Percentiles rank a stretch among this genome's conserved stretches.
Evolutionary conservation across 352 stramenopile genomes (phyloP).

Genomic region (Globisporangium nagaii): DNA sequence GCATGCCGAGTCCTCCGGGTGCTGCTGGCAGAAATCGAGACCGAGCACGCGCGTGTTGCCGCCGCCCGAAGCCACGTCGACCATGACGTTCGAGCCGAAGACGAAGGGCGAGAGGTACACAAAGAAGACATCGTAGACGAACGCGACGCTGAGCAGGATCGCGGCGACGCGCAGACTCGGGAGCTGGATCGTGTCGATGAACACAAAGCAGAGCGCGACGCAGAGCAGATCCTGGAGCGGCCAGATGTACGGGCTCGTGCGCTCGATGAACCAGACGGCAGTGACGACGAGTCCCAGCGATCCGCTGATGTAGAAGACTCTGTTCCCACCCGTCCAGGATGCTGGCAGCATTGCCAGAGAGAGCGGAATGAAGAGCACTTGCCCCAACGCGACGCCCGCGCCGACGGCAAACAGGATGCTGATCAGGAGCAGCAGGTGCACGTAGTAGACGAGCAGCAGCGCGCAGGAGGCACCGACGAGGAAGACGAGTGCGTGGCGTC

Average conservation of each 20-base stretch:
- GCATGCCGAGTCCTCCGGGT: constrained; percentile 41
- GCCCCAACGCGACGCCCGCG: constrained; percentile 34
- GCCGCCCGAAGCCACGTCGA: constrained; percentile 89
- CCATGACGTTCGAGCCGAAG: constrained; percentile 90
- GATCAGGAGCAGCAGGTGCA: constrained; percentile 45
- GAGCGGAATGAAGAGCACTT: constrained; percentile 37
- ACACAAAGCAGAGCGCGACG: constrained; percentile 90
- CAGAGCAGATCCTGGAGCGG: constrained; percentile 91
- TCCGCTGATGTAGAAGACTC: constrained; percentile 6
- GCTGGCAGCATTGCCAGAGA: not conserved
- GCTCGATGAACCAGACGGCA: constrained; percentile 52
- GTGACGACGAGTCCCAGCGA: constrained; percentile 18
- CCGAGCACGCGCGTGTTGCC: constrained; percentile 49
- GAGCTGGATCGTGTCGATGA: constrained; percentile 89
- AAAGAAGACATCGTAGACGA: constrained; percentile 97
- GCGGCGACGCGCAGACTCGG: constrained; percentile 89
- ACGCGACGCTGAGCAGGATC: constrained; percentile 87
- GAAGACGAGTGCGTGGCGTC: constrained; percentile 50
- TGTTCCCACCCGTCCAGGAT: not conserved
- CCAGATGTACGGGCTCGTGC: constrained; percentile 67
- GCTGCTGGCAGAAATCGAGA: constrained; percentile 63
- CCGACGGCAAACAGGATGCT: constrained; percentile 54
- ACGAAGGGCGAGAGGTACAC: constrained; percentile 92
- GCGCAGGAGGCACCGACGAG: constrained; percentile 45
- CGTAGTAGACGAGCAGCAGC: constrained; percentile 65